Evolutionary conservation across 768 basidiomycete species (phyloP).

Genomic region (Melanogaster broomeanus): DNA sequence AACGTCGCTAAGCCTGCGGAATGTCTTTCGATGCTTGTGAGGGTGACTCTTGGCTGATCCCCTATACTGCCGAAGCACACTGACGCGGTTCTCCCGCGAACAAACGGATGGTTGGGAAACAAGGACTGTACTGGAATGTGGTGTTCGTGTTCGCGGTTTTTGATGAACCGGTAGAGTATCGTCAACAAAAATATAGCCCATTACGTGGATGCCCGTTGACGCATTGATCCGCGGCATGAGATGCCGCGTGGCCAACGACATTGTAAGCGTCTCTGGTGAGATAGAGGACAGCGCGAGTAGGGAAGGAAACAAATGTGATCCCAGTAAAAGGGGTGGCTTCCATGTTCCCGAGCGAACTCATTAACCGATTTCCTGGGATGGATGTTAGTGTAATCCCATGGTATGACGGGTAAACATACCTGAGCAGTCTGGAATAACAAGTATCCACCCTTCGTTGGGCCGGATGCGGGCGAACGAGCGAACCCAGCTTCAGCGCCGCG

Average conservation of each 20-base stretch:
- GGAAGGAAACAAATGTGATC: slow-evolving; percentile 55
- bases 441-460: slow-evolving; percentile 52
- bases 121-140: slow-evolving; percentile 44
- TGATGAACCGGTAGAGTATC: slow-evolving; percentile 61
- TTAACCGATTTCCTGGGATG: slow-evolving; percentile 54
- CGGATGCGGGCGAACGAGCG: slow-evolving; percentile 57
- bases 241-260: slow-evolving; percentile 39
- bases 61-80: slow-evolving; percentile 31
- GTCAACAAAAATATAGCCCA: slow-evolving; percentile 53
- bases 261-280: slow-evolving; percentile 60
- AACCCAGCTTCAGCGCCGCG: slow-evolving; percentile 65
- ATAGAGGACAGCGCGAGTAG: slow-evolving; percentile 61
- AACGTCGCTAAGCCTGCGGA: slow-evolving; percentile 55
- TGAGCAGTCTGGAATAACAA: slow-evolving; percentile 64
- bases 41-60: slow-evolving; percentile 20
- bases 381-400: slow-evolving; percentile 1
- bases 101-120: slow-evolving; percentile 59
- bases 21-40: slow-evolving; percentile 46
- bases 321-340: slow-evolving; percentile 58
- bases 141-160: slow-evolving; percentile 31
- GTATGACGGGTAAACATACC: slow-evolving; percentile 35
- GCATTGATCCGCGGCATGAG: slow-evolving; percentile 60
- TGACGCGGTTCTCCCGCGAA: slow-evolving; percentile 49
- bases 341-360: slow-evolving; percentile 67
- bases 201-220: slow-evolving; percentile 49